Conservation (phyloP, 148 eudicot species). For the Amaranthus palmeri region DNA sequence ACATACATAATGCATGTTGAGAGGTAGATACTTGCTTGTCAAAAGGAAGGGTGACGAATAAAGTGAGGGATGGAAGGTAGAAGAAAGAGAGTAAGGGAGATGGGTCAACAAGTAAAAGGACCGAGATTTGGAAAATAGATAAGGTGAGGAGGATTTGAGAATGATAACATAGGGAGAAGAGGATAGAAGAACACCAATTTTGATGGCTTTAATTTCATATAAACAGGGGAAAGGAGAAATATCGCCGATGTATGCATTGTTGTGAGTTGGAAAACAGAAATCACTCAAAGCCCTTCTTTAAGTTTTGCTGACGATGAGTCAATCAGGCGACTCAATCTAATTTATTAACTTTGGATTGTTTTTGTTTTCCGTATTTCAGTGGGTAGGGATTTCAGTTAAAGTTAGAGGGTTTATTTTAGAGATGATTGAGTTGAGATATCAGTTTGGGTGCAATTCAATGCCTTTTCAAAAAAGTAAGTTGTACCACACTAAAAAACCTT, state of each 20-base stretch:
- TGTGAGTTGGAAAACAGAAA: too few relatives aligned
- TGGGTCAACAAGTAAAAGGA: too few relatives aligned
- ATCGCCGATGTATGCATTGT: background rate
- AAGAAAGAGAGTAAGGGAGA: background rate
- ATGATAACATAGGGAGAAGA: background rate
- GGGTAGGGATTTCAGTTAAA: too few relatives aligned
- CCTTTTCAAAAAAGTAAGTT: background rate
- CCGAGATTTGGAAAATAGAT: background rate
- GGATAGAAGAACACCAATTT: background rate
- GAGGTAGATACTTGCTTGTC: background rate
- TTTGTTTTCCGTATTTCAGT: background rate
- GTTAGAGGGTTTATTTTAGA: too few relatives aligned
- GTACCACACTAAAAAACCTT: background rate
- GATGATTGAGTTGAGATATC: too few relatives aligned
- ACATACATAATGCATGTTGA: background rate
- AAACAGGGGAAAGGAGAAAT: background rate
- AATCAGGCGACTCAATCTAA: background rate
- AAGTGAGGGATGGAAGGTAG: background rate
- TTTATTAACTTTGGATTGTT: background rate
- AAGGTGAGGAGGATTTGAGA: background rate
- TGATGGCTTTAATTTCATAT: background rate
- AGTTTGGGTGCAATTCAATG: too few relatives aligned
- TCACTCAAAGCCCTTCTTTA: too few relatives aligned
- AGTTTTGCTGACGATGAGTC: too few relatives aligned
- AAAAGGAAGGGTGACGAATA: background rate